These are phyloP conservation scores for Talaromyces pinophilus DNA, from an alignment of 2,329 filamentous ascomycete species.

Conservation along the genomic window DNA sequence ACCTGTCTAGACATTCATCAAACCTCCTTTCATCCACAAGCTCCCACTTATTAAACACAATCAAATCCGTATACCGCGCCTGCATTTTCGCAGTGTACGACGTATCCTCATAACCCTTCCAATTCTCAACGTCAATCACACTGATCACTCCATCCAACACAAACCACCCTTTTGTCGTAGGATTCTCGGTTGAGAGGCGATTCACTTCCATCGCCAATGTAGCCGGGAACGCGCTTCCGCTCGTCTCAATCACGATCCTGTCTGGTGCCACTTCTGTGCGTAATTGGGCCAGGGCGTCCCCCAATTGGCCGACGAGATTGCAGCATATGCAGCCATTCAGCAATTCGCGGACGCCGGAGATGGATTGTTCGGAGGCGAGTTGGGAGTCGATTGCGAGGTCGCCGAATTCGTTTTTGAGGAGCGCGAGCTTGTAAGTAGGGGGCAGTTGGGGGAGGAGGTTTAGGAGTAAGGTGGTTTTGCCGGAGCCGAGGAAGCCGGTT, in stretches of 20 bases:
- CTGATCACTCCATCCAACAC: conserved; percentile 83
- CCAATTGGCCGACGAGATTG: conserved; percentile 91
- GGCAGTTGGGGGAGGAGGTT: conserved; percentile 90
- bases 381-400: conserved; percentile 92
- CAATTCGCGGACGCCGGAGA: conserved; percentile 87
- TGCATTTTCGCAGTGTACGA: conserved; percentile 86
- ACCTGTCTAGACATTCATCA: conserved; percentile 74
- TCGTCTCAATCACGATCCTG: conserved; percentile 91
- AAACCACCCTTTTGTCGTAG: conserved; percentile 55
- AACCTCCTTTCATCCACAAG: conserved; percentile 69
- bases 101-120: conserved; percentile 88
- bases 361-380: conserved; percentile 76
- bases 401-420: conserved; percentile 98
- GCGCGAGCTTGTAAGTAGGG: conserved; percentile 82
- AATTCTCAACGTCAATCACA: conserved; percentile 93
- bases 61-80: conserved; percentile 83
- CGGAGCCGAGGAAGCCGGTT: conserved; percentile 92
- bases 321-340: conserved; percentile 99
- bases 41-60: conserved; percentile 95
- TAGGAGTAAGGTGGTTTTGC: conserved; percentile 94
- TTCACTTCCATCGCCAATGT: conserved; percentile 91
- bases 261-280: conserved; percentile 65
- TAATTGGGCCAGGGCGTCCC: conserved; percentile 75
- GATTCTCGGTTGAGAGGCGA: conserved; percentile 64
- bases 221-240: conserved; percentile 81